A percentile compares a stretch with the other conserved stretches of the same genome.
phyloP scores from a whole-genome alignment of 208 protist species.

The Leishmania aethiopica region DNA sequence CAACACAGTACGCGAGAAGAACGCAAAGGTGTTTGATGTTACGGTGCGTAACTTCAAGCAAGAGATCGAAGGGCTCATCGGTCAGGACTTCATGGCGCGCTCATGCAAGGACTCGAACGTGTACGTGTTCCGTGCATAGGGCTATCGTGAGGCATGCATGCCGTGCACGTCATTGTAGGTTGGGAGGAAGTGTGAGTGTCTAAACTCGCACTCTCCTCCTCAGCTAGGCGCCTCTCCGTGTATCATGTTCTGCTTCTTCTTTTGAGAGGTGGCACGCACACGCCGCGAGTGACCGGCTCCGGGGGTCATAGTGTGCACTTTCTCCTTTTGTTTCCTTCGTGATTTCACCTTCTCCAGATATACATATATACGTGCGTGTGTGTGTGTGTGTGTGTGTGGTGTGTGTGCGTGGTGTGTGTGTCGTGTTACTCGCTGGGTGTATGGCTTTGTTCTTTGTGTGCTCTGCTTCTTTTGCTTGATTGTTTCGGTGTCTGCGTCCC shows the following conservation, averaged over 20 bases:
- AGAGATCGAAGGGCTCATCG: constrained; percentile 56
- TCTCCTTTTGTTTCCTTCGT: background rate
- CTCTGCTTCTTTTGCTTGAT: background rate
- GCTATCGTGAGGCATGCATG: background rate
- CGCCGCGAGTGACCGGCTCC: background rate
- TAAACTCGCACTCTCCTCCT: background rate
- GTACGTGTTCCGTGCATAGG: constrained; percentile 28
- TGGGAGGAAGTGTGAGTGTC: background rate
- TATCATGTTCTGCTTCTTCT: background rate
- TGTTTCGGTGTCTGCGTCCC: background rate
- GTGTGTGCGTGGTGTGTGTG: background rate
- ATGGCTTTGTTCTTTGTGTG: background rate
- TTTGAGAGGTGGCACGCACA: background rate
- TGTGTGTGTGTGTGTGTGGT: background rate
- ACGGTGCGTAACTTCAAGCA: constrained; percentile 48
- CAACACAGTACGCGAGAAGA: constrained; percentile 31
- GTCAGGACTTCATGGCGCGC: constrained; percentile 52
- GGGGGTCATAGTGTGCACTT: background rate
- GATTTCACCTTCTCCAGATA: background rate
- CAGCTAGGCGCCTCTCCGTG: background rate
- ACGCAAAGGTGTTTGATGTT: constrained; percentile 34
- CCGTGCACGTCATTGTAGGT: background rate
- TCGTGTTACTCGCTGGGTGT: background rate
- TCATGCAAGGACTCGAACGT: constrained; percentile 16
- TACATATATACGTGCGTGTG: background rate